These are phyloP conservation scores for Shiraia bambusicola DNA, from an alignment of 2,329 filamentous ascomycete species.

Conservation along the genomic window DNA sequence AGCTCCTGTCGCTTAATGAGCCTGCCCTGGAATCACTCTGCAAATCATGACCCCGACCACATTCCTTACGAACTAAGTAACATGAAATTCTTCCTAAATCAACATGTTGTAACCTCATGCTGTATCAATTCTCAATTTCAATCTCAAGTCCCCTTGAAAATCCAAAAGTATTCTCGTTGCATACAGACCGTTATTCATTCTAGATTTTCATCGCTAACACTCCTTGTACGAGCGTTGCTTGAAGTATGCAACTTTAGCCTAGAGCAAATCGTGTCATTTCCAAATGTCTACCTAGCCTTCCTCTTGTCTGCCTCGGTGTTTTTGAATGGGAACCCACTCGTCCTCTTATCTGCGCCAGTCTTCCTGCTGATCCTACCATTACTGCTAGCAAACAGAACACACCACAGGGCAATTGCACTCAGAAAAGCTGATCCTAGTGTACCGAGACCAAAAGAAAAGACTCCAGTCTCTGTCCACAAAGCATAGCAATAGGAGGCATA, in stretches of 20 bases:
- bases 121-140: too few species aligned
- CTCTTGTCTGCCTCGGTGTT: constrained; percentile 60
- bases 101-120: too few species aligned
- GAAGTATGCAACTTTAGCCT: background rate
- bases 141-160: too few species aligned
- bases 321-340: constrained; percentile 64
- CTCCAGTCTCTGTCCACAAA: constrained; percentile 59
- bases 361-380: constrained; percentile 60
- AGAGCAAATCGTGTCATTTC: background rate
- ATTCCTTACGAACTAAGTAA: too few species aligned
- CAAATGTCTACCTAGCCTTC: constrained; percentile 38
- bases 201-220: too few species aligned
- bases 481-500: constrained; percentile 62
- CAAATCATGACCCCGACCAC: too few species aligned
- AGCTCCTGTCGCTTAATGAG: constrained; percentile 8
- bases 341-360: constrained; percentile 68
- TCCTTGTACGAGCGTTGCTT: background rate
- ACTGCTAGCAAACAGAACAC: constrained; percentile 59
- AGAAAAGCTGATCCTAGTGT: constrained; percentile 59
- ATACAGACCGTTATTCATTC: too few species aligned
- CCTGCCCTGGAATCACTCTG: background rate
- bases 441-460: constrained; percentile 62
- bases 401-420: constrained; percentile 66
- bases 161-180: too few species aligned
- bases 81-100: too few species aligned